Conservation (phyloP, 805 yeast species). For the Trichomonascus vanleenenianus region DNA sequence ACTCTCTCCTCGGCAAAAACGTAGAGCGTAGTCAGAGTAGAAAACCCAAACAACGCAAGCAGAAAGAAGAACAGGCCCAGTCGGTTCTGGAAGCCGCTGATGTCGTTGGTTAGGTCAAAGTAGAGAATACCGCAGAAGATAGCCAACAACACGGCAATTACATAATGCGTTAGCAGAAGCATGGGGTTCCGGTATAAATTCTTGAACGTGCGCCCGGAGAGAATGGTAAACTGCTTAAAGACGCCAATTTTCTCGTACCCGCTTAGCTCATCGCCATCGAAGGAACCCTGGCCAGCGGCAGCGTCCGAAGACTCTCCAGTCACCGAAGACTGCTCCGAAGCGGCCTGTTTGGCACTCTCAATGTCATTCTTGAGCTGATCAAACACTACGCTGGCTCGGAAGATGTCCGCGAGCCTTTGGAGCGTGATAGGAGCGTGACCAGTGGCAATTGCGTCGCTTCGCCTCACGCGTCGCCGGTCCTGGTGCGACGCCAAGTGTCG, state of each 20-base stretch:
- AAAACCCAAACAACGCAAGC: slow-evolving; percentile 87
- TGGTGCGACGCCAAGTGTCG: slow-evolving; percentile 77
- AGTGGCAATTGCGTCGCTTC: background rate
- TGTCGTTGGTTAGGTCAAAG: slow-evolving; percentile 76
- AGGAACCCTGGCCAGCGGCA: slow-evolving; percentile 2
- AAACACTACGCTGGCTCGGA: slow-evolving; percentile 20
- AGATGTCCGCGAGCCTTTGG: slow-evolving; percentile 25
- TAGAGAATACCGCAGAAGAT: slow-evolving; percentile 79
- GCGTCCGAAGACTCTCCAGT: background rate
- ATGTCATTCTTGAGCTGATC: slow-evolving; percentile 19
- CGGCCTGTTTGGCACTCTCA: slow-evolving; percentile 11
- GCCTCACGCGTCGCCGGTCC: slow-evolving; percentile 30
- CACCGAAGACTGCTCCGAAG: background rate
- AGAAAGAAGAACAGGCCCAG: slow-evolving; percentile 89
- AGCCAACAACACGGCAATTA: slow-evolving; percentile 69
- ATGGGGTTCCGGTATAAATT: slow-evolving; percentile 90
- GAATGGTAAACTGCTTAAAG: slow-evolving; percentile 56
- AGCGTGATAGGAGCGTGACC: slow-evolving; percentile 12
- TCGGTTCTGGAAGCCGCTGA: slow-evolving; percentile 94
- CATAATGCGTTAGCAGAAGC: slow-evolving; percentile 76
- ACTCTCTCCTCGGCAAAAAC: slow-evolving; percentile 83
- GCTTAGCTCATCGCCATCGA: background rate
- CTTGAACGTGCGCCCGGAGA: slow-evolving; percentile 82
- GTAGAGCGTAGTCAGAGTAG: slow-evolving; percentile 85
- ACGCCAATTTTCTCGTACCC: slow-evolving; percentile 47